Evolutionary conservation across 2,329 filamentous ascomycete species (phyloP).

Genomic region (Aspergillus hiratsukae): DNA sequence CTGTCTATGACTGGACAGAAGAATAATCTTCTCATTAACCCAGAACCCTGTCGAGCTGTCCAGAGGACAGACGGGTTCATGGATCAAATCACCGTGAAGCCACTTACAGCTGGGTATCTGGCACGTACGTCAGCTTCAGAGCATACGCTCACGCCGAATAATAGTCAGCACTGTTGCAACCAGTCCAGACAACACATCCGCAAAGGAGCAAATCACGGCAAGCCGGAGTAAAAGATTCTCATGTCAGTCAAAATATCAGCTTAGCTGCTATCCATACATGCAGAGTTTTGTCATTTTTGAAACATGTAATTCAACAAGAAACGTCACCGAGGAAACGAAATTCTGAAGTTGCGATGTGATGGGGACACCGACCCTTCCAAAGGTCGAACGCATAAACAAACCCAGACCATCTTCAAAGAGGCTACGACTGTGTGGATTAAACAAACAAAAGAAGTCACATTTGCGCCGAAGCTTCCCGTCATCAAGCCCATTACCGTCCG

Average conservation of each 20-base stretch:
- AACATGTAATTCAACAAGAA: not conserved
- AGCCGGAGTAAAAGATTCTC: not conserved
- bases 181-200: not conserved
- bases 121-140: not conserved
- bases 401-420: conserved; percentile 14
- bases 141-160: not conserved
- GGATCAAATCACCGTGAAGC: not conserved
- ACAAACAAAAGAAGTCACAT: conserved; percentile 22
- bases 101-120: not conserved
- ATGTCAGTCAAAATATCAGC: not conserved
- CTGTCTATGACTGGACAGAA: not conserved
- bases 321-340: not conserved
- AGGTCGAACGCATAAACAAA: conserved; percentile 10
- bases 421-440: conserved; percentile 6
- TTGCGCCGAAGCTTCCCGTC: conserved; percentile 30
- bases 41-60: not conserved
- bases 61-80: not conserved
- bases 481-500: conserved; percentile 33
- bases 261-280: not conserved
- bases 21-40: not conserved
- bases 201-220: not conserved
- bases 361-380: not conserved
- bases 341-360: not conserved
- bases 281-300: not conserved
- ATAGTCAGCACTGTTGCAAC: not conserved